These are phyloP conservation scores for Penicillium robsamsonii DNA, from an alignment of 495 filamentous ascomycete species.

Conservation along the genomic window DNA sequence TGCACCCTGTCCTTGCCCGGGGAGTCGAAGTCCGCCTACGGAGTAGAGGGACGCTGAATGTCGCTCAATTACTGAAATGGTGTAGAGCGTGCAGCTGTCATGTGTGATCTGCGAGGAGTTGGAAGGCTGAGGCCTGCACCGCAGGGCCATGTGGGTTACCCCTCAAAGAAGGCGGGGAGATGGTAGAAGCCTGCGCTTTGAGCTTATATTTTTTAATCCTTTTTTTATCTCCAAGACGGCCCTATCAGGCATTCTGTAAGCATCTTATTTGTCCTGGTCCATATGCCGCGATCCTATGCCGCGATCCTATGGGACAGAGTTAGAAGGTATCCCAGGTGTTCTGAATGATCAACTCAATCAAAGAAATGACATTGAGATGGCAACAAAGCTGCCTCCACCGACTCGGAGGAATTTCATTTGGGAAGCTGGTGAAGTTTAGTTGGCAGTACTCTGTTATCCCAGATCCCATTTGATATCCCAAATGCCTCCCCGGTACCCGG, in stretches of 20 bases:
- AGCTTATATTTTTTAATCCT: conserved; percentile 9
- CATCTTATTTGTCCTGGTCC: conserved; percentile 1
- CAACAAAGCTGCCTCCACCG: background rate
- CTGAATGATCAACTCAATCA: background rate
- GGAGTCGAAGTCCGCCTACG: background rate
- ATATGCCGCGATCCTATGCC: background rate
- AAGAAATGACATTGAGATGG: background rate
- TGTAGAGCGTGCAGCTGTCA: background rate
- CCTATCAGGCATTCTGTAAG: conserved; percentile 12
- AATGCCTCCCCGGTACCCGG: background rate
- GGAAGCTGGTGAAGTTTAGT: background rate
- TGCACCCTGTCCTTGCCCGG: background rate
- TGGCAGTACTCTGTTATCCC: background rate
- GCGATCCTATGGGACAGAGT: background rate
- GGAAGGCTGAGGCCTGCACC: background rate
- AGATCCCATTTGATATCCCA: background rate
- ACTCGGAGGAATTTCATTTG: background rate
- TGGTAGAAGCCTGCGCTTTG: conserved; percentile 2
- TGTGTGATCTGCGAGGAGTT: background rate
- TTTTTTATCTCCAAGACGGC: background rate
- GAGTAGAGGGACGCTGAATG: background rate
- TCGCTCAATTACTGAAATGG: background rate
- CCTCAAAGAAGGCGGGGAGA: conserved; percentile 1
- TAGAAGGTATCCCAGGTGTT: background rate
- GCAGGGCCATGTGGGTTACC: conserved; percentile 8